Conservation (phyloP, 202 grass and related monocot genomes). For the Dendrocalamus latiflorus region DNA sequence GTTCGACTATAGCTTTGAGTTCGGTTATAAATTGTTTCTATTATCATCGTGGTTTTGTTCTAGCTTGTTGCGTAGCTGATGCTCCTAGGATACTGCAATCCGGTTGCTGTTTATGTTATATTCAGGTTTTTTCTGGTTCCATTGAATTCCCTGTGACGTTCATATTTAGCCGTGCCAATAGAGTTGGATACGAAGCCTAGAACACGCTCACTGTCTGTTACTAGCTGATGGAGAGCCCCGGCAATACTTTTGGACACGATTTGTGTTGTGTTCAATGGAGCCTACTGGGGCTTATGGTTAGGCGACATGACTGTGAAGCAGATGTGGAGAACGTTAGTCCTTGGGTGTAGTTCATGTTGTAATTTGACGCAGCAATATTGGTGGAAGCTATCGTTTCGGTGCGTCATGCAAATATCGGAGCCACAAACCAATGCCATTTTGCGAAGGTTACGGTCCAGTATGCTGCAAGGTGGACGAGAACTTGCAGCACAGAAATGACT, state of each 20-base stretch:
- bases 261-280: background rate
- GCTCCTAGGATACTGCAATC: background rate
- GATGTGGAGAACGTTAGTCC: background rate
- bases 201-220: too few relatives aligned
- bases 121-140: background rate
- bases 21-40: background rate
- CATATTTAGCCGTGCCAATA: background rate
- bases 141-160: background rate
- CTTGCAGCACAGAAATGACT: background rate
- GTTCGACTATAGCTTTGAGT: background rate
- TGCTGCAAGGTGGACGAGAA: background rate
- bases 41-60: background rate
- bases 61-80: background rate
- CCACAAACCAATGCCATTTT: background rate
- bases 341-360: too few relatives aligned
- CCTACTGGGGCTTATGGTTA: background rate
- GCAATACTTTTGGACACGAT: background rate
- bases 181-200: too few relatives aligned
- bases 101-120: background rate
- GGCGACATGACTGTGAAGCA: background rate
- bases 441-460: too few relatives aligned
- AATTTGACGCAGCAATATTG: background rate
- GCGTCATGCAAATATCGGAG: background rate
- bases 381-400: background rate
- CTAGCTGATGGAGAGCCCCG: background rate